Evolutionary conservation across 306 rosid species (phyloP), one percentile per base, ranked within the genome.

Genomic region (Corylus avellana): DNA sequence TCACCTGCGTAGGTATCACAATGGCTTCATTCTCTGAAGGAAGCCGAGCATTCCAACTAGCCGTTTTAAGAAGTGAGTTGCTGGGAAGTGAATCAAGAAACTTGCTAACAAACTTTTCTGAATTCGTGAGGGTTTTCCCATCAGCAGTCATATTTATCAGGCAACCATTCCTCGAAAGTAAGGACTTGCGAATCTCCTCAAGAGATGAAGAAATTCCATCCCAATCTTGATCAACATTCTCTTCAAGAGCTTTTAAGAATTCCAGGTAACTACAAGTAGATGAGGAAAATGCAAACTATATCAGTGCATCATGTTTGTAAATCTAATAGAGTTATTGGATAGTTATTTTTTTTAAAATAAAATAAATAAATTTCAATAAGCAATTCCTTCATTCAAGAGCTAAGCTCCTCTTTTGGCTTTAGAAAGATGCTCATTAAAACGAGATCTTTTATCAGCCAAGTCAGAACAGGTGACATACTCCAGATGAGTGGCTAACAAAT

Each of bases 1-100:
- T 75, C 74, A 91, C 99, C 96, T 95, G 98, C 76, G 99, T 93
- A 54, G 99, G 98, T 57, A 95, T 80, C 79, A 91, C 94, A 32
- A 95, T 88, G 78, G 99, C 99, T 81, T 95, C 99, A 80, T 93
- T 93, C 78, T 62, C 85, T 73, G 82, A 82, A 46, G 93, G 87
- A 73, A 90, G 90, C 69, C 85, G 88, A 56, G 81, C 91, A 85
- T 89, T 84, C 94, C 93, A 89, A 82, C 72, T 39, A 72, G 88
- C 70, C 78, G 79, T 51, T 75, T 86, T 80, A 83, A 76, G 17
- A 42, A 89, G 87, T 72, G 98, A 85, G 81, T 78, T 84, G 75
- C 71, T 70, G 68, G 98, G 99, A 81, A 95, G 94, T 83, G 78
- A 74, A 86, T 88, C 96, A 76, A 95, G 86, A 89, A 93, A 93